These are phyloP conservation scores for Talaromyces pinophilus DNA, from an alignment of 2,329 filamentous ascomycete species.

Conservation along the genomic window DNA sequence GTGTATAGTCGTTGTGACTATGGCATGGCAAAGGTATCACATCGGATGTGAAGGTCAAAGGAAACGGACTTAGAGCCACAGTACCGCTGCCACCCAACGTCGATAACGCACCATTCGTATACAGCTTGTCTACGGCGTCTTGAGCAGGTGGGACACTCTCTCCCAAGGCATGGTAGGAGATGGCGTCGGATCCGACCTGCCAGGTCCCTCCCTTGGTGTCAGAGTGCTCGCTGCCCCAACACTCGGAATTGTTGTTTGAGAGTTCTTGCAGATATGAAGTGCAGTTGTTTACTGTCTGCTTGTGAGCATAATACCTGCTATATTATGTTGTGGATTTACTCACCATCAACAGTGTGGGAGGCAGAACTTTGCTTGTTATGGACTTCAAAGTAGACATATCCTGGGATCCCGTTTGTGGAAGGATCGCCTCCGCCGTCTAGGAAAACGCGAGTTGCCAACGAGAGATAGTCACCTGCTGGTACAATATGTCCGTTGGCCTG, in stretches of 20 bases:
- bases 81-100: not conserved
- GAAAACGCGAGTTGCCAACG: not conserved
- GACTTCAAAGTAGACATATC: not conserved
- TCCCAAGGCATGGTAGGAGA: not conserved
- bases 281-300: not conserved
- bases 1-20: constrained; percentile 50
- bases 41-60: not conserved
- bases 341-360: not conserved
- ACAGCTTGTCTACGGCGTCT: not conserved
- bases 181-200: not conserved
- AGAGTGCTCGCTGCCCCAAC: not conserved
- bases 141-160: not conserved
- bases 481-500: not conserved
- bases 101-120: not conserved
- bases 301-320: not conserved
- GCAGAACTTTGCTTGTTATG: not conserved
- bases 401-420: not conserved
- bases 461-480: not conserved
- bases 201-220: not conserved
- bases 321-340: not conserved
- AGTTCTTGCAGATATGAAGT: not conserved
- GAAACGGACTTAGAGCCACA: not conserved
- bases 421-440: not conserved
- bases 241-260: not conserved
- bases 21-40: constrained; percentile 31